These are phyloP conservation scores for Moesziomyces antarcticus DNA, from an alignment of 1,284 basidiomycete genomes.

Conservation along the genomic window DNA sequence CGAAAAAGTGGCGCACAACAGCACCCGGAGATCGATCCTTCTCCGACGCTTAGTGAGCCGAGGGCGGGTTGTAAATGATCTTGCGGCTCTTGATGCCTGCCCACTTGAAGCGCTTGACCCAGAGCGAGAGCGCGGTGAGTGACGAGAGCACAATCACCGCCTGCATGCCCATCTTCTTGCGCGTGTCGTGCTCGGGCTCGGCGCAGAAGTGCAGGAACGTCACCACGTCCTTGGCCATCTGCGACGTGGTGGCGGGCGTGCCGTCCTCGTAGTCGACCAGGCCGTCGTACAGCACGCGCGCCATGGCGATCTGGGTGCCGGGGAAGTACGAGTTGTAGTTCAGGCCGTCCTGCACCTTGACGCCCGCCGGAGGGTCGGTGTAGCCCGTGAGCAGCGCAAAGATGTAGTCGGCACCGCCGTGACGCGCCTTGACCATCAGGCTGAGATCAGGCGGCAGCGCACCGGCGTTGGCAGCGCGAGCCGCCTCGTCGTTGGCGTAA, in stretches of 20 bases:
- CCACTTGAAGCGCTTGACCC: slow-evolving; percentile 66
- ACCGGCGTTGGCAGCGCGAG: slow-evolving; percentile 91
- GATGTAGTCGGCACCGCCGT: slow-evolving; percentile 95
- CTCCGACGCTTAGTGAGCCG: slow-evolving; percentile 22
- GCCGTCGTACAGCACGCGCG: slow-evolving; percentile 91
- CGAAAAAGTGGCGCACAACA: too few relatives aligned
- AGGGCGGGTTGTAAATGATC: slow-evolving; percentile 62
- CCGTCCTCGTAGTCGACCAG: slow-evolving; percentile 71
- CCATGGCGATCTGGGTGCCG: slow-evolving; percentile 89
- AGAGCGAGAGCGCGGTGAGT: slow-evolving; percentile 57
- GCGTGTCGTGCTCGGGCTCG: slow-evolving; percentile 96
- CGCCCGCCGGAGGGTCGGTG: slow-evolving; percentile 94
- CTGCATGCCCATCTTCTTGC: slow-evolving; percentile 90
- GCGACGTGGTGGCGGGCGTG: slow-evolving; percentile 95
- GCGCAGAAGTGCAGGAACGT: slow-evolving; percentile 80
- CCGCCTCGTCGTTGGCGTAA: slow-evolving; percentile 98
- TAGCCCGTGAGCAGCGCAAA: slow-evolving; percentile 98
- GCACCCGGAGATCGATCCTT: too few relatives aligned
- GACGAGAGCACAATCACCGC: slow-evolving; percentile 57
- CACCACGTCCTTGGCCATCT: slow-evolving; percentile 99
- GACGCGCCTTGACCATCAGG: slow-evolving; percentile 97
- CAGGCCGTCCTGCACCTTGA: slow-evolving; percentile 81
- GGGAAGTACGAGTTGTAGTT: slow-evolving; percentile 69
- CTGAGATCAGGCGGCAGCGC: slow-evolving; percentile 97
- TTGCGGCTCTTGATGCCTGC: slow-evolving; percentile 60